These are phyloP conservation scores for Epichloe hybrida DNA, from an alignment of 2,329 filamentous ascomycete genomes.

Conservation along the genomic window DNA sequence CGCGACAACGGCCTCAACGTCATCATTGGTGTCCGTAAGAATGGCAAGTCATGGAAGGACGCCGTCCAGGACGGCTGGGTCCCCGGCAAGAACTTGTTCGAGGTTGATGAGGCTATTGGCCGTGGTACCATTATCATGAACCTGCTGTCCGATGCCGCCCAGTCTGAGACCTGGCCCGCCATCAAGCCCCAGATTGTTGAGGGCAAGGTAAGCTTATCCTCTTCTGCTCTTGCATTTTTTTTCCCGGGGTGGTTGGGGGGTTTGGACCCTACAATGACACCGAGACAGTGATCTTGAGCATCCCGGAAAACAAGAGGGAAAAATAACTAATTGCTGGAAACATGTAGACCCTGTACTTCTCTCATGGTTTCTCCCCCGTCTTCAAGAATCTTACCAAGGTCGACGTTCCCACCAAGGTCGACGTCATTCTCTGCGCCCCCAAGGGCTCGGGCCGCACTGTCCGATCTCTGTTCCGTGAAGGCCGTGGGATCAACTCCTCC, in stretches of 20 bases:
- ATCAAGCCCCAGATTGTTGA: constrained; percentile 98
- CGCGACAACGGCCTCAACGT: constrained; percentile 99
- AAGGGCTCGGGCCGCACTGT: constrained; percentile 99
- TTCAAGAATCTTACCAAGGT: constrained; percentile 99
- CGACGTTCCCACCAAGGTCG: constrained; percentile 86
- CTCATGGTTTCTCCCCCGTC: constrained; percentile 99
- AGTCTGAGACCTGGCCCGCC: constrained; percentile 95
- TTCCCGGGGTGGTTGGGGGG: neutral
- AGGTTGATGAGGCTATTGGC: constrained; percentile 89
- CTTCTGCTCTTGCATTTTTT: neutral
- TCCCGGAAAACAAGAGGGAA: neutral
- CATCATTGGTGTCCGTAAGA: constrained; percentile 96
- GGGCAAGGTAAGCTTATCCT: constrained; percentile 65
- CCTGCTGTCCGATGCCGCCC: constrained; percentile 91
- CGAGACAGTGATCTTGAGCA: neutral
- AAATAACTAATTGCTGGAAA: neutral
- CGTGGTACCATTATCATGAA: constrained; percentile 98
- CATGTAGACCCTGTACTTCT: constrained; percentile 92
- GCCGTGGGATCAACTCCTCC: constrained; percentile 98
- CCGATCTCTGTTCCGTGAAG: constrained; percentile 96
- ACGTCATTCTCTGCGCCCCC: constrained; percentile 98
- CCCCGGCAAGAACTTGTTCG: constrained; percentile 96
- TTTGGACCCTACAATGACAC: neutral
- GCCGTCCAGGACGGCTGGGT: constrained; percentile 96
- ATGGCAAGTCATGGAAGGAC: constrained; percentile 97